A percentile compares a stretch with the other conserved stretches of the same genome.
These are phyloP conservation scores for Cutaneotrichosporon mucoides DNA, from an alignment of 1,284 basidiomycete genomes.

Conservation along the genomic window DNA sequence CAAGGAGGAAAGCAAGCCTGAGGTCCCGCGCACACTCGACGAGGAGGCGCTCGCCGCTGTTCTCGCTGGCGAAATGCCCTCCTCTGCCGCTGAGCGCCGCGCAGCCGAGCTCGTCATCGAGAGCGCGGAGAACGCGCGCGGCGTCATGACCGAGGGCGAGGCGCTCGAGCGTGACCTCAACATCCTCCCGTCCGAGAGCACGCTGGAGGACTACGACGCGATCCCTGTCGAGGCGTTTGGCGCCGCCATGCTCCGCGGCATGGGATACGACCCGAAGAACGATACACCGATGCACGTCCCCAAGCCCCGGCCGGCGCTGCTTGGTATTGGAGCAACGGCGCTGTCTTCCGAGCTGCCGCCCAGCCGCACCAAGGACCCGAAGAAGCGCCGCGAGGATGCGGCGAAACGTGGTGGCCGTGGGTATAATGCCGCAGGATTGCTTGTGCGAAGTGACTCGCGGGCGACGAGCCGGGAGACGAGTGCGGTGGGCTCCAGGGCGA, in stretches of 20 bases:
- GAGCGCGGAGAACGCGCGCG: slow-evolving; percentile 50
- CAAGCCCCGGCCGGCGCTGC: slow-evolving; percentile 68
- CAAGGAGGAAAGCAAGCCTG: slow-evolving; percentile 6
- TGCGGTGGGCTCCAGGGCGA: slow-evolving; percentile 16
- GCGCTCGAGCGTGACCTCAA: slow-evolving; percentile 74
- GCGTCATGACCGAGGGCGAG: slow-evolving; percentile 58
- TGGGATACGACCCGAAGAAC: slow-evolving; percentile 75
- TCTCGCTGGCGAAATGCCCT: slow-evolving; percentile 38
- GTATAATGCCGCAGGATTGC: slow-evolving; percentile 36
- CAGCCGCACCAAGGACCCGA: slow-evolving; percentile 19
- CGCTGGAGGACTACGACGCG: slow-evolving; percentile 80
- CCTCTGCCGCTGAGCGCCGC: slow-evolving; percentile 27
- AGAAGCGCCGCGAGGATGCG: slow-evolving; percentile 28
- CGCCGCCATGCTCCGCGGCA: slow-evolving; percentile 85
- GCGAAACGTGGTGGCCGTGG: slow-evolving; percentile 40
- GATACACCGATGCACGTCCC: slow-evolving; percentile 76
- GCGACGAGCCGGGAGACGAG: slow-evolving; percentile 9
- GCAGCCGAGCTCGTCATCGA: slow-evolving; percentile 32
- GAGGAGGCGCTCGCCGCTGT: slow-evolving; percentile 42
- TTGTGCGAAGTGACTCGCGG: slow-evolving; percentile 23
- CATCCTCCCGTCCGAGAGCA: slow-evolving; percentile 57
- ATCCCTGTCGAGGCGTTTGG: slow-evolving; percentile 92
- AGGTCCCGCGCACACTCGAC: slow-evolving; percentile 24
- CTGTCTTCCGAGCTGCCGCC: slow-evolving; percentile 32
- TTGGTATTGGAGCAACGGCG: slow-evolving; percentile 86